Evolutionary conservation across 164 flowering plant genomes (phyloP).

Genomic region (Chloranthus sessilifolius): DNA sequence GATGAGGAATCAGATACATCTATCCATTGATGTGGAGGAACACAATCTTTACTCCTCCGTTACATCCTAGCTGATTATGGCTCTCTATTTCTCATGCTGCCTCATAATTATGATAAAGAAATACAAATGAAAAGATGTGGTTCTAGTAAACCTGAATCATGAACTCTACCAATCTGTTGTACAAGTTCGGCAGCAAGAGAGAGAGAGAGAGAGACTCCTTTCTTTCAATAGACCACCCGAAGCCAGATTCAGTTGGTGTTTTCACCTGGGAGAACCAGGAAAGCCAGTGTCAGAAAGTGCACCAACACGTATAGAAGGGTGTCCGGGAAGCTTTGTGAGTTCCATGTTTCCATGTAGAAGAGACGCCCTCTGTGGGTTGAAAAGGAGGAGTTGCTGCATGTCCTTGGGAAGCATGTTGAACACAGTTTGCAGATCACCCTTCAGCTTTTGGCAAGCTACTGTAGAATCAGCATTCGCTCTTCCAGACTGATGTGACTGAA

Average conservation of each 20-base stretch:
- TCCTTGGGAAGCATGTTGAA: conserved; percentile 82
- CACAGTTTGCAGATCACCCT: conserved; percentile 57
- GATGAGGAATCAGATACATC: too few relatives aligned
- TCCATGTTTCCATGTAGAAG: conserved; percentile 44
- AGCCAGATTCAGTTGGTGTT: neutral
- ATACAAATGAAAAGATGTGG: too few relatives aligned
- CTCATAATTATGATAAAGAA: too few relatives aligned
- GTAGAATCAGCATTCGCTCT: conserved; percentile 35
- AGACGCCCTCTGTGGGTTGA: conserved; percentile 72
- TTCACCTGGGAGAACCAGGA: conserved; percentile 1
- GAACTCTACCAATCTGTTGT: too few relatives aligned
- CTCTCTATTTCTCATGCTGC: too few relatives aligned
- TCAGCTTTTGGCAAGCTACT: conserved; percentile 55
- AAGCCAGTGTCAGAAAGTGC: neutral
- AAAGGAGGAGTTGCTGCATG: conserved; percentile 76
- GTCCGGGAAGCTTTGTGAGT: conserved; percentile 31
- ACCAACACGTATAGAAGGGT: conserved; percentile 16
- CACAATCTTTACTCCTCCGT: too few relatives aligned
- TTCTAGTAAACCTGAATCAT: too few relatives aligned
- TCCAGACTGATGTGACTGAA: conserved; percentile 46
- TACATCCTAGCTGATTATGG: too few relatives aligned
- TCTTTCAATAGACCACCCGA: conserved; percentile 2
- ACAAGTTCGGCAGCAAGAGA: neutral
- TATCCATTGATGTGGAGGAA: too few relatives aligned
- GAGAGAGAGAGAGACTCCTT: too few relatives aligned